phyloP scores from a whole-genome alignment of 129 eudicot genomes.

The carrot (Daucus carota) region DNA sequence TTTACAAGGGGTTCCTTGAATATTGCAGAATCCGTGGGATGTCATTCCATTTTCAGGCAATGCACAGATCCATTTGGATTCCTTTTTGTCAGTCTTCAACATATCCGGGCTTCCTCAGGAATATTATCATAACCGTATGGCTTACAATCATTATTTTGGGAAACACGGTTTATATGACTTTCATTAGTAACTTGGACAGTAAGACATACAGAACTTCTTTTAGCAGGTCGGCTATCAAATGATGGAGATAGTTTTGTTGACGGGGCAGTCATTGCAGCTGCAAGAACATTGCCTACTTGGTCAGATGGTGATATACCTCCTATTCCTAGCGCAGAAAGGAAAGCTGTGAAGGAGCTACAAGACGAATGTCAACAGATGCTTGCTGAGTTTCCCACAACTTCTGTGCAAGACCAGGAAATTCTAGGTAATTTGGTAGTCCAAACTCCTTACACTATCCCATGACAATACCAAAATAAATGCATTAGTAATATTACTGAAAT shows the following conservation, averaged over 20 bases:
- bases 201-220: conserved; percentile 4
- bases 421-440: conserved; percentile 38
- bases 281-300: conserved; percentile 95
- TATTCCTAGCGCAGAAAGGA: conserved; percentile 66
- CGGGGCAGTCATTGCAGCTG: conserved; percentile 96
- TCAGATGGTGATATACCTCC: conserved; percentile 78
- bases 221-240: conserved; percentile 48
- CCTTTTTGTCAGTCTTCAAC: conserved; percentile 95
- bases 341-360: conserved; percentile 77
- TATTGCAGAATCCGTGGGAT: conserved; percentile 97
- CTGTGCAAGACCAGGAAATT: conserved; percentile 68
- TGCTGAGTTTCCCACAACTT: conserved; percentile 53
- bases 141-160: neutral
- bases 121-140: conserved; percentile 79
- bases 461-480: neutral
- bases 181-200: neutral
- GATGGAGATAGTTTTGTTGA: conserved; percentile 66
- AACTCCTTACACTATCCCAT: neutral
- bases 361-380: conserved; percentile 84
- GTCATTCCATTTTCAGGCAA: conserved; percentile 77
- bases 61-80: conserved; percentile 74
- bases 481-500: neutral
- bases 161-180: neutral
- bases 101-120: conserved; percentile 74
- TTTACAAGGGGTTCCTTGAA: conserved; percentile 5